Conservation (phyloP, 768 basidiomycete species). For the Sarcodon aspratus region DNA sequence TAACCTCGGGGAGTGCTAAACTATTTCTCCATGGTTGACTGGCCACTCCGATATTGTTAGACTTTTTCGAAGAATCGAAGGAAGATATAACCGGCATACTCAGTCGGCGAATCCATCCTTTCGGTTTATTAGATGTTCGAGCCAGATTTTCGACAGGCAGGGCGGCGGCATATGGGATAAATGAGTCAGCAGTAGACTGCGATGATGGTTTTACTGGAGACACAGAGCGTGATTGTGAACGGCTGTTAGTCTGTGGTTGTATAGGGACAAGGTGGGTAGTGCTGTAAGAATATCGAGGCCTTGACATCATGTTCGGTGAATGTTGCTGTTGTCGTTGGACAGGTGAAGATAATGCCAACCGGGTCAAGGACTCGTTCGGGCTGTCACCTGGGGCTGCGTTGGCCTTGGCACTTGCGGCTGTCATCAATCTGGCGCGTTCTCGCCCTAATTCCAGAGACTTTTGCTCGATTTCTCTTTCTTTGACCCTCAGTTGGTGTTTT, state of each 20-base stretch:
- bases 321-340: conserved; percentile 5
- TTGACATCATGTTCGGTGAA: neutral
- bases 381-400: conserved; percentile 17
- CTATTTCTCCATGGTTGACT: conserved; percentile 8
- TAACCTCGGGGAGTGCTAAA: conserved; percentile 22
- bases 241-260: conserved; percentile 18
- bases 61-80: conserved; percentile 35
- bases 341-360: conserved; percentile 7
- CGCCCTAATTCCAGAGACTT: conserved; percentile 45
- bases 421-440: conserved; percentile 34
- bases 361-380: conserved; percentile 15
- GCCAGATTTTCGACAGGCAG: conserved; percentile 4
- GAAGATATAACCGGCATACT: conserved; percentile 63
- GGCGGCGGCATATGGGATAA: conserved; percentile 31
- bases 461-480: conserved; percentile 43
- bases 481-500: conserved; percentile 38
- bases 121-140: conserved; percentile 33
- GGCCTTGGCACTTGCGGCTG: conserved; percentile 19
- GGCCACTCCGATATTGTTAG: conserved; percentile 9
- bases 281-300: conserved; percentile 25
- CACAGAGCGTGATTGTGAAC: conserved; percentile 23
- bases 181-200: too few relatives aligned
- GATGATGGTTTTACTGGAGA: conserved; percentile 18
- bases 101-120: conserved; percentile 65
- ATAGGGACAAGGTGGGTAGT: conserved; percentile 37